Conservation (phyloP, 306 rosid genomes). For the Argentina anserina region DNA sequence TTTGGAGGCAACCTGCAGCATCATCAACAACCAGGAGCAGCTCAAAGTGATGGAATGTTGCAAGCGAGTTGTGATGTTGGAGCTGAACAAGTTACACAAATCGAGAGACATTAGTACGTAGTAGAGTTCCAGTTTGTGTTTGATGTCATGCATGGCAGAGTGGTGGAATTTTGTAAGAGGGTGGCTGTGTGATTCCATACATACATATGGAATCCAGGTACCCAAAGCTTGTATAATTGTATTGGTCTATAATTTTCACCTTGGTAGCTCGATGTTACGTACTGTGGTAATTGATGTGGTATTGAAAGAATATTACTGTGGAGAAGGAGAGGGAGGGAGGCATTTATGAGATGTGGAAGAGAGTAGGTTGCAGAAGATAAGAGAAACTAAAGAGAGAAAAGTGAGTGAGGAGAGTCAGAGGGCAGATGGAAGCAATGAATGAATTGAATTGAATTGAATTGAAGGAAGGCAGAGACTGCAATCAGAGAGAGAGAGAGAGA, state of each 20-base stretch:
- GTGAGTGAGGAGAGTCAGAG: background rate
- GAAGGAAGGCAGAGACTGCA: constrained; percentile 13
- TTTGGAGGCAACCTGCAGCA: background rate
- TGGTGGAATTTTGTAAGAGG: no score
- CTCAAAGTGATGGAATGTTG: background rate
- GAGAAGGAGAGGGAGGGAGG: constrained; percentile 1
- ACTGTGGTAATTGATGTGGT: no score
- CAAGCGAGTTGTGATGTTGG: background rate
- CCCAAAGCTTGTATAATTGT: no score
- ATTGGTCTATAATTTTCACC: background rate
- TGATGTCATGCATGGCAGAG: background rate
- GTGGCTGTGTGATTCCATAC: no score
- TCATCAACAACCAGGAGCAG: background rate
- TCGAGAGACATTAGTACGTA: background rate
- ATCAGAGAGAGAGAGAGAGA: background rate
- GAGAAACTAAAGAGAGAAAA: constrained; percentile 8
- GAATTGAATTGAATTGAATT: constrained; percentile 25
- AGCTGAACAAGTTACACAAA: background rate
- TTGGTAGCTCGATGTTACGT: background rate
- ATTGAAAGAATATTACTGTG: background rate
- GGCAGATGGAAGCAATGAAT: constrained; percentile 23
- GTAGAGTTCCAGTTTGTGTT: background rate
- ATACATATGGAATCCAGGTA: no score
- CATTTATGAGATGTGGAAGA: constrained; percentile 25
- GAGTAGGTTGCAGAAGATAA: constrained; percentile 34